Evolutionary conservation across 768 basidiomycete genomes (phyloP).

Genomic region (Russula sp.): DNA sequence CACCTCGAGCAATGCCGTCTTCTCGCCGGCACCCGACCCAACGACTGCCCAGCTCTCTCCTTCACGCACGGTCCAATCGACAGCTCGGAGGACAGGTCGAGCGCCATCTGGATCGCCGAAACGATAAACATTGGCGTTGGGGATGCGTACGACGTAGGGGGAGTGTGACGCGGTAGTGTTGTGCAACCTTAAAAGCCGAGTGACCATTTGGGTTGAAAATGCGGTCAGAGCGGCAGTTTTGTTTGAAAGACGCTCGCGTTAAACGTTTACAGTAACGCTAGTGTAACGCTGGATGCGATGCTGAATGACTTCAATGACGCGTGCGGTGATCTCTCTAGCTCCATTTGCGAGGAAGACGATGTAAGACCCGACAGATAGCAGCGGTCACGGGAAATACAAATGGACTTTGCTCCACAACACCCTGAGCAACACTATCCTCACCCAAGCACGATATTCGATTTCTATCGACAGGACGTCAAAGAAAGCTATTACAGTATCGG

Average conservation of each 20-base stretch:
- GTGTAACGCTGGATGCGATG: not conserved
- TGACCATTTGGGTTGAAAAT: not conserved
- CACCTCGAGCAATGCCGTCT: conserved; percentile 64
- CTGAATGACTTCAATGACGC: not conserved
- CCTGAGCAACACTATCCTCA: too few species aligned
- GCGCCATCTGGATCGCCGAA: conserved; percentile 53
- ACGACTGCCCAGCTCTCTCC: conserved; percentile 76
- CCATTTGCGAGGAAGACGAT: not conserved
- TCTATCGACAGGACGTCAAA: too few species aligned
- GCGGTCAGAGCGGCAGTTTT: not conserved
- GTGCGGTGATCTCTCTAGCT: not conserved
- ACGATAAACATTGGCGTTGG: conserved; percentile 51
- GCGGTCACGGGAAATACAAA: too few species aligned
- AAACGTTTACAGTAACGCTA: too few species aligned
- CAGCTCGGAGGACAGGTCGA: conserved; percentile 48
- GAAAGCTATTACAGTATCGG: too few species aligned
- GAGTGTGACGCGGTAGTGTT: not conserved
- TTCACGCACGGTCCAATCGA: conserved; percentile 59
- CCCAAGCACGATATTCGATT: too few species aligned
- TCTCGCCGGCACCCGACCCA: conserved; percentile 61
- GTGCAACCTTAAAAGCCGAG: not conserved
- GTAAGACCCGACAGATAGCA: too few species aligned
- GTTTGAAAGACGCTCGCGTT: not conserved
- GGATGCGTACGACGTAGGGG: conserved; percentile 36
- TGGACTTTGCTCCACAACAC: too few species aligned